Evolutionary conservation across 345 rosid genomes (phyloP).

Genomic region (Eucalyptus regnans): DNA sequence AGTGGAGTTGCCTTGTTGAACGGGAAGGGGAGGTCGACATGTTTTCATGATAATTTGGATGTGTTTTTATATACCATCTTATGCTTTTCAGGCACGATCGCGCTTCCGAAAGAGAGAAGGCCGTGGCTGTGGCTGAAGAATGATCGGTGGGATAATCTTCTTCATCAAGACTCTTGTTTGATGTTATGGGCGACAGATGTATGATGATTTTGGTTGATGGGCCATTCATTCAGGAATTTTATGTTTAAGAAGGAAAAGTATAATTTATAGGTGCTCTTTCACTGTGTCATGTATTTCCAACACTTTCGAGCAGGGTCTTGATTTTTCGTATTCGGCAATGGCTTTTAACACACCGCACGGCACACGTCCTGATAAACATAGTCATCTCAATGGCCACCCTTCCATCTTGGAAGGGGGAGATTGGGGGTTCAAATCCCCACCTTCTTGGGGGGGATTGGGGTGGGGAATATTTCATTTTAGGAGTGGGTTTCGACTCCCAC

Average conservation of each 20-base stretch:
- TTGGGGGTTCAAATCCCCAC: too few species aligned
- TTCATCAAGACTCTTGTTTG: neutral
- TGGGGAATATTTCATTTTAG: too few species aligned
- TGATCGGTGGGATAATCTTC: neutral
- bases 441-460: too few species aligned
- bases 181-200: neutral
- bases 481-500: too few species aligned
- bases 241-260: neutral
- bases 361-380: neutral
- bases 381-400: too few species aligned
- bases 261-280: neutral
- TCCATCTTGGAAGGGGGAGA: too few species aligned
- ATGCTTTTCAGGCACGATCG: conserved; percentile 46
- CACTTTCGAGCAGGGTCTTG: neutral
- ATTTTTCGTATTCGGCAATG: neutral
- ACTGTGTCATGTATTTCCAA: neutral
- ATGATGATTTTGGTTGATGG: neutral
- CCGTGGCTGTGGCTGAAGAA: conserved; percentile 27
- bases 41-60: neutral
- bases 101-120: conserved; percentile 6
- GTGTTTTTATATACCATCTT: neutral
- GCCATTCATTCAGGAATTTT: neutral
- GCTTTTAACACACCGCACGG: neutral
- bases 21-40: neutral
- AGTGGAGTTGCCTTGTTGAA: neutral